A percentile compares a stretch with the other conserved stretches of the same genome.
Conservation (phyloP, 1,284 basidiomycete genomes). For the Heimioporus retisporus region DNA sequence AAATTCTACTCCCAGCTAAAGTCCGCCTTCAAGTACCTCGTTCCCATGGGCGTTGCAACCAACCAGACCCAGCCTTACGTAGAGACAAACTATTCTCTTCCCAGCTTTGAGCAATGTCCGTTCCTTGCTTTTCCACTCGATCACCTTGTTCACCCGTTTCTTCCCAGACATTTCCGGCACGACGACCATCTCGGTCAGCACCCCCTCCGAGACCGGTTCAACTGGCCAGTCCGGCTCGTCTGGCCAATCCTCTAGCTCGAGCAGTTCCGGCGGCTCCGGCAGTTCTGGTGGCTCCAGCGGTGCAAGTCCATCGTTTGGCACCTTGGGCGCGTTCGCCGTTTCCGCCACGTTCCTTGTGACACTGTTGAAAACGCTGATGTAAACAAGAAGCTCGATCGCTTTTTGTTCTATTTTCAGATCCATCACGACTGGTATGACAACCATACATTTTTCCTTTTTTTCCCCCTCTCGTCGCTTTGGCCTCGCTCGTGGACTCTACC, state of each 20-base stretch:
- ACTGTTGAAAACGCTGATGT: constrained; percentile 28
- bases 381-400: not conserved
- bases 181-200: constrained; percentile 23
- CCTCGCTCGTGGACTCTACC: not conserved
- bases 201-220: constrained; percentile 7
- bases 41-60: constrained; percentile 58
- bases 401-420: constrained; percentile 1
- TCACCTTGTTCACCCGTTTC: not conserved
- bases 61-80: constrained; percentile 61
- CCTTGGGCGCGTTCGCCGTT: constrained; percentile 21
- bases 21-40: constrained; percentile 56
- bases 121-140: not conserved
- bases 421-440: not conserved
- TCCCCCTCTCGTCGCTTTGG: too few species aligned
- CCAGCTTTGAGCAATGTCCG: constrained; percentile 58
- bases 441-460: too few species aligned
- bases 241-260: not conserved
- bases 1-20: constrained; percentile 54
- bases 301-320: not conserved
- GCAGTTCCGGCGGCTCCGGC: too few species aligned
- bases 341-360: constrained; percentile 26
- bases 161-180: constrained; percentile 36
- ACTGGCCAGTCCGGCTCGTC: constrained; percentile 14
- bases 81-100: constrained; percentile 51
- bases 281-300: not conserved